These are phyloP conservation scores for Penicillium paxilli DNA, from an alignment of 495 filamentous ascomycete species.

Conservation along the genomic window DNA sequence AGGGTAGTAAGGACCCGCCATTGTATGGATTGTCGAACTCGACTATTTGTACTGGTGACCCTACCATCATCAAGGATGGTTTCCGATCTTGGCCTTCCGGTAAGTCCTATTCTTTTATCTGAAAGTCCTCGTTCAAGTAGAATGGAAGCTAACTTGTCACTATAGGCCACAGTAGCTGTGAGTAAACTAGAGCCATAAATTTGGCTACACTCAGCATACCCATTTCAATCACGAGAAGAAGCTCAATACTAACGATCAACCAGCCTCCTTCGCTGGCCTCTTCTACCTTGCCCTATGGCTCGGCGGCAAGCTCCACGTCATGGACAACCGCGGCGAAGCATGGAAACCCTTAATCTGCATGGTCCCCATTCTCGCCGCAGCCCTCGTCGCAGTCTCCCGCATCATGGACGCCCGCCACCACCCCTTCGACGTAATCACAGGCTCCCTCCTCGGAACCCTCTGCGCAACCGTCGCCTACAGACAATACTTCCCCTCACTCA, in stretches of 20 bases:
- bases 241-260: conserved; percentile 5
- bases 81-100: conserved; percentile 85
- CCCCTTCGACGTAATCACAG: conserved; percentile 85
- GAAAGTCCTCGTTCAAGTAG: background rate
- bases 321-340: conserved; percentile 69
- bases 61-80: conserved; percentile 71
- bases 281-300: conserved; percentile 73
- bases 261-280: conserved; percentile 71
- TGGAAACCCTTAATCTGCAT: conserved; percentile 73
- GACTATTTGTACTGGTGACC: conserved; percentile 68
- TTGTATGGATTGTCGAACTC: conserved; percentile 60
- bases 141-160: conserved; percentile 25
- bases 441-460: conserved; percentile 62
- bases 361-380: conserved; percentile 55
- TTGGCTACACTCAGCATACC: background rate
- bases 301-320: conserved; percentile 54
- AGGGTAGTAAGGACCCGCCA: conserved; percentile 33
- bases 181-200: conserved; percentile 1
- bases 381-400: conserved; percentile 54
- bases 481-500: conserved; percentile 59
- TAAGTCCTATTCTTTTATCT: conserved; percentile 9
- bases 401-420: conserved; percentile 85
- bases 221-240: background rate
- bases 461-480: conserved; percentile 51
- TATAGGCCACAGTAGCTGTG: conserved; percentile 57